Evolutionary conservation across 164 flowering plant genomes (phyloP).

Genomic region (Chloranthus sessilifolius): DNA sequence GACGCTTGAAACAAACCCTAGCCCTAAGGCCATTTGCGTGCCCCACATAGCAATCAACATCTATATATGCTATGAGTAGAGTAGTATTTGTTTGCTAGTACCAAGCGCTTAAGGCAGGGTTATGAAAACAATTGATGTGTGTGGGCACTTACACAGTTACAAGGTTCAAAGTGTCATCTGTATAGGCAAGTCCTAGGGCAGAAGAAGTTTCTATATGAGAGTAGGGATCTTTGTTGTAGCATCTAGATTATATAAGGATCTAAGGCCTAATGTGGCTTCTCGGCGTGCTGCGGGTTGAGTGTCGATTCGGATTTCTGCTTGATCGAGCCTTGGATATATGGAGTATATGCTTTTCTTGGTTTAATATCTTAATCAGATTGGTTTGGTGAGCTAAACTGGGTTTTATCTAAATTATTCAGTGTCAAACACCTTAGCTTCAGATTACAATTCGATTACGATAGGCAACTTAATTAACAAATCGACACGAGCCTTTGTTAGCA

Average conservation of each 20-base stretch:
- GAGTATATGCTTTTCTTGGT: neutral
- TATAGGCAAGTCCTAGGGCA: slow-evolving; percentile 1
- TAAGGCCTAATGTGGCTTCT: neutral
- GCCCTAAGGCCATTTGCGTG: no score
- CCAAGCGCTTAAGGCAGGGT: neutral
- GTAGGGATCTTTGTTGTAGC: neutral
- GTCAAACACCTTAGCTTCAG: no score
- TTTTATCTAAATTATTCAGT: no score
- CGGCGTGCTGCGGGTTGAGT: neutral
- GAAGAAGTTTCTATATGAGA: slow-evolving; percentile 1
- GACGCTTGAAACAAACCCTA: neutral
- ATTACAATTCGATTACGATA: no score
- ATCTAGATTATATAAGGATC: neutral
- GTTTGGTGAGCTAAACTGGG: slow-evolving; percentile 10
- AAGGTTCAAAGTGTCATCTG: neutral
- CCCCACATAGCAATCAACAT: neutral
- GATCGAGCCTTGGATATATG: neutral
- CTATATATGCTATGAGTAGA: neutral
- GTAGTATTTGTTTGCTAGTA: neutral
- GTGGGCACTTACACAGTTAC: neutral
- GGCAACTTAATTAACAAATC: no score
- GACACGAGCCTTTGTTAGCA: no score
- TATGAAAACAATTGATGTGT: neutral
- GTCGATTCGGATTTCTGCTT: neutral
- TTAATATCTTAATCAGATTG: slow-evolving; percentile 8